phyloP scores from a whole-genome alignment of 345 rosid species.

The Linum tenue region DNA sequence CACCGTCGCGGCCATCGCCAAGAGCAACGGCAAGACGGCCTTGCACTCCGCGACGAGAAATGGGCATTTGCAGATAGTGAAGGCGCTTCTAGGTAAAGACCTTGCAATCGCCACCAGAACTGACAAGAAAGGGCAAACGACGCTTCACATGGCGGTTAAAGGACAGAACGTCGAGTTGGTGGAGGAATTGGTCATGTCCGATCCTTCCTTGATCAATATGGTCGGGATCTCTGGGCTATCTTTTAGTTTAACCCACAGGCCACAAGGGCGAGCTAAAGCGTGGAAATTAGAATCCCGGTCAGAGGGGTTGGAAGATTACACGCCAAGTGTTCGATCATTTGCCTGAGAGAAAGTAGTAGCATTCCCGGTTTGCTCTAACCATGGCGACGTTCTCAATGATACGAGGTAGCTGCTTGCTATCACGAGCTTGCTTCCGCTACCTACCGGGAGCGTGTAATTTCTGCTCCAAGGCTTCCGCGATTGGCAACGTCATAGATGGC shows the following conservation, averaged over 20 bases:
- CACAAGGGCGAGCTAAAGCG: too few relatives aligned
- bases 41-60: slow-evolving; percentile 85
- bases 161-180: slow-evolving; percentile 57
- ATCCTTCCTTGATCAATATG: slow-evolving; percentile 45
- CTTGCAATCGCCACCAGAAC: slow-evolving; percentile 40
- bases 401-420: too few relatives aligned
- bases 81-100: slow-evolving; percentile 46
- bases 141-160: slow-evolving; percentile 93
- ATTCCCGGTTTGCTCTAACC: not conserved
- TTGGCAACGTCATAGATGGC: slow-evolving; percentile 7
- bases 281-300: not conserved
- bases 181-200: slow-evolving; percentile 38
- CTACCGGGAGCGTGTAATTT: slow-evolving; percentile 15
- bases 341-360: slow-evolving; percentile 8
- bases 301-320: not conserved
- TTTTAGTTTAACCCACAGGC: not conserved
- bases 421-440: slow-evolving; percentile 18
- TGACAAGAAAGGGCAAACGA: slow-evolving; percentile 81
- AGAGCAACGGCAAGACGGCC: slow-evolving; percentile 67
- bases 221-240: too few relatives aligned
- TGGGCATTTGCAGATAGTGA: slow-evolving; percentile 71
- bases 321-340: slow-evolving; percentile 31
- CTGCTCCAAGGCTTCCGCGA: slow-evolving; percentile 21
- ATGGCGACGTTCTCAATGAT: slow-evolving; percentile 25
- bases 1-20: slow-evolving; percentile 48